Evolutionary conservation across 192 early-diverging fungal species (phyloP).

Genomic region (Podila epigama): DNA sequence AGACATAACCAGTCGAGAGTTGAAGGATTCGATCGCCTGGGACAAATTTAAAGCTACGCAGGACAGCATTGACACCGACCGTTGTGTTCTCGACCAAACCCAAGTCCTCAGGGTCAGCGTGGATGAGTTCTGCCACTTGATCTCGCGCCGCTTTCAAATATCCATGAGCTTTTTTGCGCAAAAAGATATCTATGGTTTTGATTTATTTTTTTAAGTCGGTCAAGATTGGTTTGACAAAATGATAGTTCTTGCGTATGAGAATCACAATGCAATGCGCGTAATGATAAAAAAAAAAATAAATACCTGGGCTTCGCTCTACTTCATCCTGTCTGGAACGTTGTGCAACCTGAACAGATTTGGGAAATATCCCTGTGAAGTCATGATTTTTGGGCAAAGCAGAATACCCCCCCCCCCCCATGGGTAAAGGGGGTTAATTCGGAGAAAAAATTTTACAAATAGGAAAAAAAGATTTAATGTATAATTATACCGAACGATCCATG

Average conservation of each 20-base stretch:
- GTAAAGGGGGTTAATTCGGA: too few relatives aligned
- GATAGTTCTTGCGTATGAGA: not conserved
- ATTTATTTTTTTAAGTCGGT: not conserved
- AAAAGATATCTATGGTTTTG: not conserved
- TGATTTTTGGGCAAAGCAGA: not conserved
- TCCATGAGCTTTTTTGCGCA: constrained; percentile 50
- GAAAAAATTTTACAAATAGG: not conserved
- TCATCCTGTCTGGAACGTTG: constrained; percentile 33
- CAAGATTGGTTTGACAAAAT: too few relatives aligned
- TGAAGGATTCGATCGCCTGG: constrained; percentile 58
- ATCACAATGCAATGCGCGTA: not conserved
- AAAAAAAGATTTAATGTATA: not conserved
- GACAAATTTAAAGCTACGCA: constrained; percentile 54
- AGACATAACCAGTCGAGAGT: constrained; percentile 63
- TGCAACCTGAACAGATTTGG: constrained; percentile 26
- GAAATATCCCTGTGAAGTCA: constrained; percentile 18
- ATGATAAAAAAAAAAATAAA: not conserved
- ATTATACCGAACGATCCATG: constrained; percentile 67
- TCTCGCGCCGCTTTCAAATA: constrained; percentile 46
- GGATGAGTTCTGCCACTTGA: constrained; percentile 54
- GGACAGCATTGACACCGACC: constrained; percentile 60
- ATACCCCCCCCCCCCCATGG: too few relatives aligned
- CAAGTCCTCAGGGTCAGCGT: constrained; percentile 60
- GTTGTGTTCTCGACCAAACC: constrained; percentile 67
- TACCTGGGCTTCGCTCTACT: constrained; percentile 36